Base-by-base conservation (phyloP, 2,329 filamentous ascomycete genomes). In the Aspergillus nomiae region DNA sequence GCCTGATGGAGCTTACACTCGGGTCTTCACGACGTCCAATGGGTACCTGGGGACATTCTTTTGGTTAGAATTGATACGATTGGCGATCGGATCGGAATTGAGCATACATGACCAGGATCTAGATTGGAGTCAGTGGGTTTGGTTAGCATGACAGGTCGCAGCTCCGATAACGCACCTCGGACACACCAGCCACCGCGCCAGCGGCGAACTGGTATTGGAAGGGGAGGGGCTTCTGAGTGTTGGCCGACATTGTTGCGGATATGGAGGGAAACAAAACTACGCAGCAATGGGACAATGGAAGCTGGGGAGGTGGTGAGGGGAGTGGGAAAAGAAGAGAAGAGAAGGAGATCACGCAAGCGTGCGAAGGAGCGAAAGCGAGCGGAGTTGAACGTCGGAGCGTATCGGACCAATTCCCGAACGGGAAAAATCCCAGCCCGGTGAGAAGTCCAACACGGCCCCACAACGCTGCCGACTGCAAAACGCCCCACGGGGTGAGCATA, bases 121-220 rank as follows among this genome's bases (percentile, higher is more conserved):
- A 54, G 14, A 58, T 14, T 24, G 21, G 34, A 41, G 12, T 58
- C 30, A 62, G 57, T 21, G 19, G 8, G 45, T 38, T 38, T 21
- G 46, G 41, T 55, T 55, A 62, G 41, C 28, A 16, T 43, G 46
- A 21, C 51, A 26, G 26, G 30, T 54, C 34, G 9, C 38, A 38
- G 51, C 30, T 55, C 51, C 51, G 63, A 46, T 63, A 58, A 83
- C 89, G 81, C 84, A 94, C 93, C 87, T 99, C 95, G 73, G 94
- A 98, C 69, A 99, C 94, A 85, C 95, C 95, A 76, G 95, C 95
- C 77, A 99, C 91, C 77, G 95, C 95, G 83, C 94, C 94, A 76
- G 94, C 94, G 78, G 89, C 91, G 85, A 98, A 97, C 84, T 97
- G 94, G 88, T 97, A 97, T 72, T 88, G 80, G 82, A 97, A 97